Percentiles rank a stretch among this genome's conserved stretches.
Evolutionary conservation across 1,284 basidiomycete genomes (phyloP).

Genomic region (Ceratobasidium sp.): DNA sequence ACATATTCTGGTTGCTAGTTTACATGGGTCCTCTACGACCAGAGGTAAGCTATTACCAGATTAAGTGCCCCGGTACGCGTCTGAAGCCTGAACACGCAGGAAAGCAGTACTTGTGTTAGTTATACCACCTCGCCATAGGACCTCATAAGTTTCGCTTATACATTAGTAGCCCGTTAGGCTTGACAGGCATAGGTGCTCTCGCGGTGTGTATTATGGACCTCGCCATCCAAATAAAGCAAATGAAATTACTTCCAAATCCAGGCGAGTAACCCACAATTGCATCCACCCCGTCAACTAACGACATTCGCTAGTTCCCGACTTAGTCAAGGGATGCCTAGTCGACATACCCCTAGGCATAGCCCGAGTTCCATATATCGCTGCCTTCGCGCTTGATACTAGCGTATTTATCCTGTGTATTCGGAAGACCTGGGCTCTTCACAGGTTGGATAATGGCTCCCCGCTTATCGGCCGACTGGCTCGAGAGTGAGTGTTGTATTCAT

Average conservation of each 20-base stretch:
- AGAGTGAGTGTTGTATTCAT: constrained; percentile 8
- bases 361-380: background rate
- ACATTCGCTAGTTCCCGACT: background rate
- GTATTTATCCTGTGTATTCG: constrained; percentile 8
- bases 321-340: constrained; percentile 16
- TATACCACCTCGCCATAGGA: background rate
- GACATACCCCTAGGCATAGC: background rate
- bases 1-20: no score
- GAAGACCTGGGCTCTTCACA: constrained; percentile 19
- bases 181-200: background rate
- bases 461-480: constrained; percentile 6
- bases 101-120: constrained; percentile 3
- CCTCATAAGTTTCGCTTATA: background rate
- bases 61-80: no score
- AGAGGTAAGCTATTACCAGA: background rate
- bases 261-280: background rate
- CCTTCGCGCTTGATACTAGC: constrained; percentile 13
- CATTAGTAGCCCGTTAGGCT: background rate
- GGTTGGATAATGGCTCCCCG: background rate
- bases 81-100: background rate
- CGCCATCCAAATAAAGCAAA: background rate
- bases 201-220: background rate
- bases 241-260: constrained; percentile 14
- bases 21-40: constrained; percentile 29
- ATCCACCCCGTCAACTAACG: background rate